Evolutionary conservation across 1,139 yeast species (phyloP).

Genomic region (Wickerhamomyces sp.): DNA sequence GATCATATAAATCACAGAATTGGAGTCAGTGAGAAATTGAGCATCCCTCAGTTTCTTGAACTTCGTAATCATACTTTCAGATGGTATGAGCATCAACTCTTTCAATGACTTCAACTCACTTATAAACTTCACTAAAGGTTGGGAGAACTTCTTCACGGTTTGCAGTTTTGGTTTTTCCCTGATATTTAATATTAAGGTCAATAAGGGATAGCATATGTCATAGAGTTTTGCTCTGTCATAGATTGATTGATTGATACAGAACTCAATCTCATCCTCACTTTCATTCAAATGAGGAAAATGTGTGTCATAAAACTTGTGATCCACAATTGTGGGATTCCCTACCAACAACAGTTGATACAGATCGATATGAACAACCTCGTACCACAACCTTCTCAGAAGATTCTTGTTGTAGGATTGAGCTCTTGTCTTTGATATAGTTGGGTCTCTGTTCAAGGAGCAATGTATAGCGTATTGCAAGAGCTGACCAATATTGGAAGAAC

Average conservation of each 20-base stretch:
- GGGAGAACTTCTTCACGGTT: conserved; percentile 7
- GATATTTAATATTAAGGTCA: conserved; percentile 15
- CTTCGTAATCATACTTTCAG: conserved; percentile 12
- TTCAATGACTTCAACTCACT: conserved; percentile 5
- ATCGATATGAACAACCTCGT: conserved; percentile 15
- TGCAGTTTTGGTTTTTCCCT: conserved; percentile 14
- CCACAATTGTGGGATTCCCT: conserved; percentile 20
- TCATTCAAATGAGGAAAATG: conserved; percentile 20
- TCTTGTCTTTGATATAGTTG: conserved; percentile 2
- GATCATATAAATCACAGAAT: conserved; percentile 15
- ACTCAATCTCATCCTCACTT: conserved; percentile 16
- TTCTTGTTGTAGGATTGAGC: conserved; percentile 9
- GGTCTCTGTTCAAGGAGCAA: conserved; percentile 20
- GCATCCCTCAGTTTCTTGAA: conserved; percentile 9
- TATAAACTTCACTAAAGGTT: conserved; percentile 11
- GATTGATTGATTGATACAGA: conserved; percentile 13
- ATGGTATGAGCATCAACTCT: conserved; percentile 14
- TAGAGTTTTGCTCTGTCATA: conserved; percentile 11
- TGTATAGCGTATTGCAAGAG: conserved; percentile 17
- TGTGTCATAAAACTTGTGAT: conserved; percentile 16
- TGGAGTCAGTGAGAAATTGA: conserved; percentile 9
- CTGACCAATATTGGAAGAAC: conserved; percentile 15
- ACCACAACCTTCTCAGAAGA: conserved; percentile 21
- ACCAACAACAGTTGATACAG: conserved; percentile 15
- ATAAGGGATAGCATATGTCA: conserved; percentile 13